Evolutionary conservation across 1,284 basidiomycete species (phyloP).

Genomic region (Ceratobasidium sp.): DNA sequence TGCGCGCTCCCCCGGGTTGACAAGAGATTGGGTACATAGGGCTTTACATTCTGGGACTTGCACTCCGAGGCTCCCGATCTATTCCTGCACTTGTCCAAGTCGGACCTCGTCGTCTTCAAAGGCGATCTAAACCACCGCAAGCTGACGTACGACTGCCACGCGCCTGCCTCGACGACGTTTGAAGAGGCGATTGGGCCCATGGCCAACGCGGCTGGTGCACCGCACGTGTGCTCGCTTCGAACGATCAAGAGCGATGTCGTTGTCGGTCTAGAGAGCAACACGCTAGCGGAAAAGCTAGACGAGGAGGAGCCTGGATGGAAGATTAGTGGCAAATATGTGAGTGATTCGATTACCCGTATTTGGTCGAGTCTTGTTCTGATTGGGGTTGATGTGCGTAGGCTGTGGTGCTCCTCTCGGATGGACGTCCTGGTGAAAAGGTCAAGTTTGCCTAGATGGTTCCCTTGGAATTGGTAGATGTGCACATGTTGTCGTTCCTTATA

Average conservation of each 20-base stretch:
- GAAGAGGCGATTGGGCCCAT: constrained; percentile 93
- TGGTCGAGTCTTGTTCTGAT: constrained; percentile 42
- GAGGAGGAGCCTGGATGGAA: constrained; percentile 94
- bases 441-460: constrained; percentile 65
- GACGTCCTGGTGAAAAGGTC: constrained; percentile 84
- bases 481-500: background rate
- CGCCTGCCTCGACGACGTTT: constrained; percentile 91
- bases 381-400: constrained; percentile 62
- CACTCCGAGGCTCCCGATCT: constrained; percentile 91
- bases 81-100: constrained; percentile 90
- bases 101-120: constrained; percentile 96
- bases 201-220: constrained; percentile 88
- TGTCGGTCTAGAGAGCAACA: constrained; percentile 69
- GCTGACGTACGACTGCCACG: constrained; percentile 93
- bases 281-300: constrained; percentile 83
- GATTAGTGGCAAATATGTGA: constrained; percentile 94
- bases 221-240: constrained; percentile 84
- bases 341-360: constrained; percentile 53
- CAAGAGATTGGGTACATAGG: constrained; percentile 74
- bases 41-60: constrained; percentile 76
- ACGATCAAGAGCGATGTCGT: constrained; percentile 75
- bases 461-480: too few relatives aligned
- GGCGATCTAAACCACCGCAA: constrained; percentile 94
- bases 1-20: background rate
- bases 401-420: constrained; percentile 85